Evolutionary conservation across 306 rosid species (phyloP), one percentile per base, ranked within the genome.

Genomic region (Vigna reflexopilosa): DNA sequence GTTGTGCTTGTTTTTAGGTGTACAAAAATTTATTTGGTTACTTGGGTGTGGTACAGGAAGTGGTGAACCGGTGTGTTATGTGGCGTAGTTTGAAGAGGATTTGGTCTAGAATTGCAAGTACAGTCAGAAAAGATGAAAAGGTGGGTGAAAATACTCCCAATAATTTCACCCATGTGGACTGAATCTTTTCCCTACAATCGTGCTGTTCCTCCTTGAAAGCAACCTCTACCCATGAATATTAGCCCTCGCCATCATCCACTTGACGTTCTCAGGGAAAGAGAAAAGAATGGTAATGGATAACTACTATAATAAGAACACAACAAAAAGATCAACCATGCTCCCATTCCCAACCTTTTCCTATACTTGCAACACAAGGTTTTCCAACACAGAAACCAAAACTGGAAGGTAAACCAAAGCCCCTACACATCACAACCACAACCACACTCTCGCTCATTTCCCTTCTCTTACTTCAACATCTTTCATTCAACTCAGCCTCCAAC

Each of bases 391-490:
- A 82, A 62, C 12, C 22, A 83, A 85, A 84, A 78, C 86, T 86
- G 92, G 86, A 91, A 81, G 92, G 91, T 93, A 91, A 90, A 90
- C 89, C 92, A 87, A 88, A 90, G 91, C 80, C 91, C 87, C 87
- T 85, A 78, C 77, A 67, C 86, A 86, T 87, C 84, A 93, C 91
- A 85, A 81, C 79, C 77, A 91, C 88, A 87, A 93, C 91, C 88
- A 87, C 71, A 71, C 83, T 75, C 79, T 26, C 28, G 74, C 69
- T 78, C 78, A 70, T 42, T 80, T 68, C 45, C 66, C 70, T 58
- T 81, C 80, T 71, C 86, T 79, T 79, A 47, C 83, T 86, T 89
- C 80, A 83, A 76, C 85, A 85, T 81, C 85, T 40, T 72, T 74
- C 81, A 67, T 80, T 84, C 62, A 75, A 69, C 87, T 93, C 87